phyloP scores from a whole-genome alignment of 2,329 filamentous ascomycete species.

The Aphanocladium album region DNA sequence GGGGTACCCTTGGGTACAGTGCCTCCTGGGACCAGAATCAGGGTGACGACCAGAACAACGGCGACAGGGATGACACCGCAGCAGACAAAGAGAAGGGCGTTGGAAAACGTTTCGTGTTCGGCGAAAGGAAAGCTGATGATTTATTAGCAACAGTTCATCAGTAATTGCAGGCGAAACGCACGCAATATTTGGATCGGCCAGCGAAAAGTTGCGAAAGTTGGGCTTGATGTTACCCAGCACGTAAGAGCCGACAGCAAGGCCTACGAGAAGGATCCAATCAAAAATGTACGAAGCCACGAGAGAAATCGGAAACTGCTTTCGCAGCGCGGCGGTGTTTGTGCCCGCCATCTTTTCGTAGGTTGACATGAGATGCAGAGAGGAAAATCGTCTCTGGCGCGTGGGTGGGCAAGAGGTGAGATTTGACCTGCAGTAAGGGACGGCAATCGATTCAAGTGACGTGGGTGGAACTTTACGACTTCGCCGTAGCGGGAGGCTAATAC shows the following conservation, averaged over 20 bases:
- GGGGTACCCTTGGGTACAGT: constrained; percentile 60
- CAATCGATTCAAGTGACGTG: neutral
- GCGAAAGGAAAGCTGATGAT: constrained; percentile 62
- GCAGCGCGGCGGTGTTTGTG: constrained; percentile 18
- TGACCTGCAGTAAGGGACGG: neutral
- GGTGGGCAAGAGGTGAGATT: neutral
- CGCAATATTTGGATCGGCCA: constrained; percentile 70
- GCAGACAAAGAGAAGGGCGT: constrained; percentile 59
- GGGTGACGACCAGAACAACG: constrained; percentile 62
- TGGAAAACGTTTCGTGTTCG: constrained; percentile 66
- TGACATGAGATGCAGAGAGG: constrained; percentile 18
- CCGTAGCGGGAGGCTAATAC: neutral
- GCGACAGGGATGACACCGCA: constrained; percentile 59
- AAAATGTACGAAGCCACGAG: constrained; percentile 62
- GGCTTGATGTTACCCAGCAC: constrained; percentile 57
- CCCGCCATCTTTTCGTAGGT: constrained; percentile 26
- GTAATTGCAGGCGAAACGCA: constrained; percentile 28
- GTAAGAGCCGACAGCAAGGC: constrained; percentile 51
- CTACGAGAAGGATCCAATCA: constrained; percentile 67
- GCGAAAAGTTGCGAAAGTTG: constrained; percentile 65
- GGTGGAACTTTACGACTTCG: neutral
- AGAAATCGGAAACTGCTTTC: constrained; percentile 25
- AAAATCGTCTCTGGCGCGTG: neutral
- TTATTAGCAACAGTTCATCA: neutral
- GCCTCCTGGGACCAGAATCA: constrained; percentile 68